Evolutionary conservation across 257 asterid genomes (phyloP).

Genomic region (Linderniella brevidens): DNA sequence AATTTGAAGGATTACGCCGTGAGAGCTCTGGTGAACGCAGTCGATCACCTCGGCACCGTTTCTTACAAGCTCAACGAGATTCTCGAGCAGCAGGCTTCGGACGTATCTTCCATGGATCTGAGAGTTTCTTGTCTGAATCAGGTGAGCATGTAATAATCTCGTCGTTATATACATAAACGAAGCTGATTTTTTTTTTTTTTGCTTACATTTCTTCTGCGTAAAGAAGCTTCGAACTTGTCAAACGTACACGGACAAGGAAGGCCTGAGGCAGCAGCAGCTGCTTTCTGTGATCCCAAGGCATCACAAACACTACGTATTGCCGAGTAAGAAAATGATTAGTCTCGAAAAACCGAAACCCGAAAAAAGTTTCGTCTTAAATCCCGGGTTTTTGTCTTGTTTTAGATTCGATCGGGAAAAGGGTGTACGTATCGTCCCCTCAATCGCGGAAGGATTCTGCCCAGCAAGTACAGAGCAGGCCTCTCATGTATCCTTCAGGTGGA

Average conservation of each 20-base stretch:
- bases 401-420: conserved; percentile 82
- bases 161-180: conserved; percentile 6
- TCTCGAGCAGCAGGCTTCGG: conserved; percentile 60
- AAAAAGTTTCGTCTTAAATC: background rate
- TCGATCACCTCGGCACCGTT: conserved; percentile 93
- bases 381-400: conserved; percentile 9
- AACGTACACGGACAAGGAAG: conserved; percentile 69
- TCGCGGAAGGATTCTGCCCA: too few relatives aligned
- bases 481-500: conserved; percentile 60
- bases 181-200: conserved; percentile 11
- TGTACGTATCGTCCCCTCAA: conserved; percentile 67
- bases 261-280: conserved; percentile 83
- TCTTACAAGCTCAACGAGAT: conserved; percentile 74
- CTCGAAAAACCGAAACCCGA: conserved; percentile 7
- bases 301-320: conserved; percentile 87
- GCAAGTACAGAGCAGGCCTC: conserved; percentile 11
- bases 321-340: conserved; percentile 34
- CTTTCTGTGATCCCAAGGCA: conserved; percentile 86
- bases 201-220: background rate
- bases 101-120: conserved; percentile 55
- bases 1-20: conserved; percentile 87
- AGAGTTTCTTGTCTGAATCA: conserved; percentile 55
- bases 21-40: conserved; percentile 84
- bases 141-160: conserved; percentile 21
- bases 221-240: conserved; percentile 86